Percentiles rank a stretch among this genome's conserved stretches.
Evolutionary conservation across 306 rosid genomes (phyloP).

Genomic region (Quercus suber): DNA sequence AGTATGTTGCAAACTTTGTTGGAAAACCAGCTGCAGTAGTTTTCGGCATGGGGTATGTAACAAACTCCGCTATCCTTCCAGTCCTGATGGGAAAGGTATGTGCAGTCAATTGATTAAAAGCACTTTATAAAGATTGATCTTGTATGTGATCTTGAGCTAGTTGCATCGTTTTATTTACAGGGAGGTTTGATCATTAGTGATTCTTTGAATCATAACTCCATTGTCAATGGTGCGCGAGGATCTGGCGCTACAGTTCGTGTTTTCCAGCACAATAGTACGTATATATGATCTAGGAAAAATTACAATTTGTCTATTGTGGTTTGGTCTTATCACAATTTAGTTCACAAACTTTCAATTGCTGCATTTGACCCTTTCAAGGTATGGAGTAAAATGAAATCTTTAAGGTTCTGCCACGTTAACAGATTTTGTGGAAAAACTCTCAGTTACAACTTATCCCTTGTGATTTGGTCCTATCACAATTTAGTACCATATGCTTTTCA

Average conservation of each 20-base stretch:
- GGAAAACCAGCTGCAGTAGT: conserved; percentile 77
- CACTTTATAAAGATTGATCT: not conserved
- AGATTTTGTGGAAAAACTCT: no score
- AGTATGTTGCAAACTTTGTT: conserved; percentile 60
- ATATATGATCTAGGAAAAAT: not conserved
- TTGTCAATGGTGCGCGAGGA: conserved; percentile 89
- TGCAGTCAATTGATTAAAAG: not conserved
- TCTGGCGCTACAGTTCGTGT: conserved; percentile 96
- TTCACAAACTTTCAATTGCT: no score
- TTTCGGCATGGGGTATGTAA: conserved; percentile 88
- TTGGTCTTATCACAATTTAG: no score
- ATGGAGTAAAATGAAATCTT: no score
- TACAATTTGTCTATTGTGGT: no score
- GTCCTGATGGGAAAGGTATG: conserved; percentile 71
- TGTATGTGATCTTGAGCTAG: not conserved
- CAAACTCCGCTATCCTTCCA: conserved; percentile 85
- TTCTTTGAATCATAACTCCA: conserved; percentile 84
- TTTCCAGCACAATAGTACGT: conserved; percentile 69
- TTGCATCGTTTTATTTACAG: conserved; percentile 16
- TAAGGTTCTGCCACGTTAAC: no score
- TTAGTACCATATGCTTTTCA: no score
- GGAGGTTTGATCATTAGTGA: conserved; percentile 85
- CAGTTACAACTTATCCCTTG: no score
- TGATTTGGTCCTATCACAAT: no score
- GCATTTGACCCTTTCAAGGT: no score